Percentiles rank a stretch among this genome's conserved stretches.
These are phyloP conservation scores for Entophlyctis helioformis DNA, from an alignment of 192 early-diverging fungal species.

Conservation along the genomic window DNA sequence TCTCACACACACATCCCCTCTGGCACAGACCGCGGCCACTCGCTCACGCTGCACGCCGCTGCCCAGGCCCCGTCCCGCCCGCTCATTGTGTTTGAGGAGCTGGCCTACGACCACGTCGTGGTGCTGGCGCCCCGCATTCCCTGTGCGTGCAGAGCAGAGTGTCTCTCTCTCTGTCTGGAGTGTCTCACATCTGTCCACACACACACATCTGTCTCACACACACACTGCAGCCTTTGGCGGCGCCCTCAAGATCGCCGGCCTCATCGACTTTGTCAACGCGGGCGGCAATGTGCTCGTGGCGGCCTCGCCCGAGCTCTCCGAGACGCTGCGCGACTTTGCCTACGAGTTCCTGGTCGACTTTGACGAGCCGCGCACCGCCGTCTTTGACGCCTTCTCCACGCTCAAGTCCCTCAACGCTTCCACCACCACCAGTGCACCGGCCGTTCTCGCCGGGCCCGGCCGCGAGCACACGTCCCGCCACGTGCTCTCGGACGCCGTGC, in stretches of 20 bases:
- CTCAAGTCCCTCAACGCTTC: too few relatives aligned
- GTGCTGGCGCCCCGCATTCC: conserved; percentile 54
- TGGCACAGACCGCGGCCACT: conserved; percentile 42
- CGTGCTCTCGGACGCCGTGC: conserved; percentile 28
- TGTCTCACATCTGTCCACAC: neutral
- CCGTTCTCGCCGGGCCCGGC: conserved; percentile 9
- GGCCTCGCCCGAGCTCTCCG: conserved; percentile 48
- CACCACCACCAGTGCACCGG: too few relatives aligned
- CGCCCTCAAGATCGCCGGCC: conserved; percentile 27
- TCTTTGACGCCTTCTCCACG: conserved; percentile 60
- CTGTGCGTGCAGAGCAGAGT: neutral
- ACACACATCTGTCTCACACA: neutral
- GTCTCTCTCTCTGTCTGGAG: neutral
- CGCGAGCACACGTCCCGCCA: conserved; percentile 33
- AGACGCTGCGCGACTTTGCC: conserved; percentile 67
- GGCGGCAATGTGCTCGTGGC: conserved; percentile 86
- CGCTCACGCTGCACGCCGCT: conserved; percentile 41
- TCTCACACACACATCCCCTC: neutral
- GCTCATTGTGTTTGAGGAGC: conserved; percentile 51
- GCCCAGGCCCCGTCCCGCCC: conserved; percentile 31
- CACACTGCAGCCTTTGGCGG: conserved; percentile 31
- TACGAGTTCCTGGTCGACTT: conserved; percentile 81
- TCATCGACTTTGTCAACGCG: conserved; percentile 77
- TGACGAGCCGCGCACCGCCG: conserved; percentile 56
- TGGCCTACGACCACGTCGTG: conserved; percentile 68